Percentiles rank a stretch among this genome's conserved stretches.
These are phyloP conservation scores for Calonectria crousiana DNA, from an alignment of 2,329 filamentous ascomycete species.

Conservation along the genomic window DNA sequence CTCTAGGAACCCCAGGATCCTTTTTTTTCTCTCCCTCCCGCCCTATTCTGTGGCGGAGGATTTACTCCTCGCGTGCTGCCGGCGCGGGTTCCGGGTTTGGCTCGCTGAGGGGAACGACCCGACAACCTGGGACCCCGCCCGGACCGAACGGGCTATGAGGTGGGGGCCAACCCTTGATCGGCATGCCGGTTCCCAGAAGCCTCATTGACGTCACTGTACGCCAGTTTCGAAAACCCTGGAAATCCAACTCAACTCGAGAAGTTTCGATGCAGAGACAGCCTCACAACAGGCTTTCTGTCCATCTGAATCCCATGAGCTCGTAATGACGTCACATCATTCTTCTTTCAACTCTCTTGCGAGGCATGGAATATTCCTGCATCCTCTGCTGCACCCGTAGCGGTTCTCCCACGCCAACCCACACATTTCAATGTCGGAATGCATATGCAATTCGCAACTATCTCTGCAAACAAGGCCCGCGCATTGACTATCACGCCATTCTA, in stretches of 20 bases:
- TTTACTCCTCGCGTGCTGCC: conserved; percentile 35
- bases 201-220: conserved; percentile 42
- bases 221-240: background rate
- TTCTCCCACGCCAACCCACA: background rate
- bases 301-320: background rate
- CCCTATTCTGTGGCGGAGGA: conserved; percentile 29
- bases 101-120: conserved; percentile 2
- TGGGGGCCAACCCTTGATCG: conserved; percentile 29
- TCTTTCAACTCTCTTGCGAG: background rate
- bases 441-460: background rate
- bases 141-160: conserved; percentile 13
- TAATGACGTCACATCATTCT: background rate
- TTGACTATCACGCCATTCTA: background rate
- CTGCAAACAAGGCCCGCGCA: background rate
- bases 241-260: background rate
- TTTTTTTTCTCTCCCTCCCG: too few relatives aligned
- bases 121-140: conserved; percentile 25
- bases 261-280: background rate
- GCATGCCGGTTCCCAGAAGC: conserved; percentile 24
- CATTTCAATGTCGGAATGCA: background rate
- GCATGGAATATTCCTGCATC: background rate
- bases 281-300: background rate
- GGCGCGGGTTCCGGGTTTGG: background rate
- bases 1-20: conserved; percentile 18
- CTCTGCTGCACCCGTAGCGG: background rate